Evolutionary conservation across 106 monocot species (phyloP), one percentile per base, ranked within the genome.

Genomic region (Dactylorhiza incarnata): DNA sequence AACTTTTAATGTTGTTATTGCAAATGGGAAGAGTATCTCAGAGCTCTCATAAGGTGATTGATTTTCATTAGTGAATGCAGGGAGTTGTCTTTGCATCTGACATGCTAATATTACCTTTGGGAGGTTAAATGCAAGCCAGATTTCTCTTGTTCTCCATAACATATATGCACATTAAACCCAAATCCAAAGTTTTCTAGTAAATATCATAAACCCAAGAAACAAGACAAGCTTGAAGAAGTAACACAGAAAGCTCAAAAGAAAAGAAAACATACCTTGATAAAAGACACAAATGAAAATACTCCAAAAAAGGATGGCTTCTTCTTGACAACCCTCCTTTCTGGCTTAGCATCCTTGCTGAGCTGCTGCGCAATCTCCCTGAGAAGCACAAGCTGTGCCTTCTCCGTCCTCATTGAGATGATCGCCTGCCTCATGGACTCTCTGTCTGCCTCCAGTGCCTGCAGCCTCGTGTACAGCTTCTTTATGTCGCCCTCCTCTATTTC

Each of bases 361-460:
- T 83, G 81, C 55, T 87, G 87, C 16, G 90, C 85, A 77, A 87
- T 85, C 81, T 90, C 87, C 76, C 72, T 84, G 17, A 85, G 66
- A 56, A 90, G 63, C 73, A 85, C 81, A n/a, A 81, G 5, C 48
- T 87, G 87, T 3, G 87, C 81, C 77, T 87, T 90, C 25, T 90
- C 90, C 1, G 83, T 81, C 43, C 77, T 63, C 85, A 90, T 82
- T 0, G 85, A 82, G 7, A 87, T 66, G 7, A 90, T 82, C 2
- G 83, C 85, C 66, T 90, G 78, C 76, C 87, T 73, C 90, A 90
- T 90, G 3, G 82, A 85, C 81, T 90, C 90, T 73, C 90, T 74
- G 62, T 90, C 90, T 0, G 90, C 90, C 74, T 90, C 90, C 55
- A 90, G 78, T 0, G 74, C 87, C 81, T 87, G 81, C 49, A 90